Conservation (phyloP, 2,329 filamentous ascomycete genomes). For the Arthroderma sp. region DNA sequence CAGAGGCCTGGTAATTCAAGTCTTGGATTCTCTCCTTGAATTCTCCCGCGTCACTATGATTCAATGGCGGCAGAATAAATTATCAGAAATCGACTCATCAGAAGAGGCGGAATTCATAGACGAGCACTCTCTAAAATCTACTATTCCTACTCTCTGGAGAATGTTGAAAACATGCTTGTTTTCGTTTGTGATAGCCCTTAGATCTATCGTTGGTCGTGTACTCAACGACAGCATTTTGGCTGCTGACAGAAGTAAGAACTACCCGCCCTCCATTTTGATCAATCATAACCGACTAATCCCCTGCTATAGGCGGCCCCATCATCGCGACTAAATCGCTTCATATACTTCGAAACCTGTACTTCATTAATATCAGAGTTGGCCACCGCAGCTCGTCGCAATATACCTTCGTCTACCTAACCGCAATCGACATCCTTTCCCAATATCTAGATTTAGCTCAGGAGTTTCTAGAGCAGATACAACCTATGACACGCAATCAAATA, state of each 20-base stretch:
- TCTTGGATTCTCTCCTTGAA: slow-evolving; percentile 48
- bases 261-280: neutral
- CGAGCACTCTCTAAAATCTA: slow-evolving; percentile 50
- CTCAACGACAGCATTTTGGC: slow-evolving; percentile 45
- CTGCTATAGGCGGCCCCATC: slow-evolving; percentile 41
- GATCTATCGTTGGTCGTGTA: slow-evolving; percentile 56
- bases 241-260: slow-evolving; percentile 35
- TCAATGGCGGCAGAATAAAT: slow-evolving; percentile 60
- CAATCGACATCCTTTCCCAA: slow-evolving; percentile 67
- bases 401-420: slow-evolving; percentile 67
- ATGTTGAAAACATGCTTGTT: slow-evolving; percentile 65
- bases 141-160: slow-evolving; percentile 61
- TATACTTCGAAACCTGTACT: slow-evolving; percentile 63
- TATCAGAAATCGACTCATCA: slow-evolving; percentile 58
- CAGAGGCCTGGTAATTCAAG: slow-evolving; percentile 26
- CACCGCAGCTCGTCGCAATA: slow-evolving; percentile 69
- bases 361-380: slow-evolving; percentile 63
- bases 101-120: slow-evolving; percentile 53
- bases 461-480: slow-evolving; percentile 53
- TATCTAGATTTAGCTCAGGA: slow-evolving; percentile 52
- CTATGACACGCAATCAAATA: slow-evolving; percentile 41
- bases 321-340: slow-evolving; percentile 60
- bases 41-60: slow-evolving; percentile 55
- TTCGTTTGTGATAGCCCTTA: slow-evolving; percentile 58
- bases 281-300: neutral